Base-by-base conservation (phyloP, 1,284 basidiomycete genomes). In the Heliocybe sulcata region DNA sequence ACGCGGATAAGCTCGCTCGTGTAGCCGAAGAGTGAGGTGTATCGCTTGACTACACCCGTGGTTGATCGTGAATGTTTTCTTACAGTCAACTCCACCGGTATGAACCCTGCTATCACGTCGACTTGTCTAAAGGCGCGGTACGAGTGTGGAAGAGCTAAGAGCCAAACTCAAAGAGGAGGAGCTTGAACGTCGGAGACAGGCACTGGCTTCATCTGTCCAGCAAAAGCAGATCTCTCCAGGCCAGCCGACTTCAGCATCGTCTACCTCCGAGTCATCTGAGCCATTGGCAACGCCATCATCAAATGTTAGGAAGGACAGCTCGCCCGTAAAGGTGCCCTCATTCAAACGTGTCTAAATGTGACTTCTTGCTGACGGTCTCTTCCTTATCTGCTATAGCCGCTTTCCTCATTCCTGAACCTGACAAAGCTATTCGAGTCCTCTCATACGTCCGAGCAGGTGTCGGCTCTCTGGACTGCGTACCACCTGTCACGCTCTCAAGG, bases 381-480 rank as follows among this genome's bases (percentile, higher is more conserved):
- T 54, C 51, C 20, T 47, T 27, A 35, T 54, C 42, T 53, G 55
- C 23, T 4, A 16, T 61, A 96, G 94, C 86, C 92, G 16, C 76
- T 97, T 14, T 80, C 83, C 19, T 82, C 80, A 9, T 88, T 96
- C 56, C 72, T 97, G 61, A 92, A 95, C 68, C 68, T 94, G 12
- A 72, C 82, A 16, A 82, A 85, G 55, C 70, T 95, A 9, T 66
- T 91, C 49, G 73, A 81, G 25, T 80, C 79, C 1, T 82, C 88
- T 0, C 90, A 94, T 62, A 85, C 87, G 1, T 58, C 85, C 2
- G 77, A 81, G 9, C 85, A 90, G 65, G 79, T 98, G 59, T 80
- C 83, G 2, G 77, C 85, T 1, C 77, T 97, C 1, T 97, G 94
- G 94, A 90, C 82, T n/a, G 80, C 88, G 0, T 97, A 94, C 64